Base-by-base conservation (phyloP, 148 eudicot species). In the Silene conica region DNA sequence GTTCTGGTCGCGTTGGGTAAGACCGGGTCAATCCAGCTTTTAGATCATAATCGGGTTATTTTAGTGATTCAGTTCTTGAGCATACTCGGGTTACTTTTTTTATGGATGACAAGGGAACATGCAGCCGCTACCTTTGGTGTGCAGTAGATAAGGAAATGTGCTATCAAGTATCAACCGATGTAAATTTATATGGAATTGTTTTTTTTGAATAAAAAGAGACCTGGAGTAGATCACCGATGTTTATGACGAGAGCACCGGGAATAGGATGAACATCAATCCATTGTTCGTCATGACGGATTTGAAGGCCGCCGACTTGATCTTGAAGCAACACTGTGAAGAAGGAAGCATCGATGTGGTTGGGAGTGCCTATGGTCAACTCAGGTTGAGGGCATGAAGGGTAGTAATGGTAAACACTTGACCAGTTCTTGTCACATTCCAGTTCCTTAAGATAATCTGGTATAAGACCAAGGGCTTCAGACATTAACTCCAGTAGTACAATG, bases 211-310 rank as follows among this genome's bases (percentile, higher is more conserved):
- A 31, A 31, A 2, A 31, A 31, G 34, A 2, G 3, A 31, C 34
- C 88, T 89, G 93, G 14, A 89, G 63, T 58, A 87, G 85, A 65
- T 89, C 88, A 21, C 89, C 91, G 9, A 84, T 67, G 78, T 89
- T 89, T 13, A 73, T 61, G n/a, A 73, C 75, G 1, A 73, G 22
- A 8, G 75, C 75, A 8, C 75, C 75, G 4, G 76, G 83, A 4
- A 62, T 45, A 0, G 79, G 83, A 18, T 75, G 75, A 11, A 83
- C 79, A 71, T 85, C 82, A 46, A 78, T 76, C 88, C 88, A 82
- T 23, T 76, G 75, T 50, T 78, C 70, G 8, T 78, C 64, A 58
- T 79, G 78, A 7, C 68, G 78, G 38, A 85, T 73, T 67, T 85
- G 81, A 38, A 85, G 83, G 60, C 85, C 85, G 5, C 83, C 82